Evolutionary conservation across 2,329 filamentous ascomycete genomes (phyloP).

Genomic region (Clarireedia paspali): DNA sequence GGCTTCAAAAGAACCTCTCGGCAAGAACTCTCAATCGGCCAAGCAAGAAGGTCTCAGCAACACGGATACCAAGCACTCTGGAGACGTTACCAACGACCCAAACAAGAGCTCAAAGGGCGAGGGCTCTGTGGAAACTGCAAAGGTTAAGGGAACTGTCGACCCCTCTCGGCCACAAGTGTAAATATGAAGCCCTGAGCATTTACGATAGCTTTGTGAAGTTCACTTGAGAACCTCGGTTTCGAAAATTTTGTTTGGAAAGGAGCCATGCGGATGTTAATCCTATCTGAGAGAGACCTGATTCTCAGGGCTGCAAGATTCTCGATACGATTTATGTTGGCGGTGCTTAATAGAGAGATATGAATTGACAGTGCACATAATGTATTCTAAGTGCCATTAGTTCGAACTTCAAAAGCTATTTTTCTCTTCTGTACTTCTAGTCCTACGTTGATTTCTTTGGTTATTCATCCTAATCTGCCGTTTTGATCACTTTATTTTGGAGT

Average conservation of each 20-base stretch:
- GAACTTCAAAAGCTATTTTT: background rate
- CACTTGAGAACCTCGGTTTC: too few relatives aligned
- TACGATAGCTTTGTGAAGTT: too few relatives aligned
- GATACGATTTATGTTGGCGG: background rate
- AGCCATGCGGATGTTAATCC: conserved; percentile 13
- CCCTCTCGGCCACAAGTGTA: conserved; percentile 24
- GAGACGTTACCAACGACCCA: conserved; percentile 34
- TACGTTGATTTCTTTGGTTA: too few relatives aligned
- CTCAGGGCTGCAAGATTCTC: background rate
- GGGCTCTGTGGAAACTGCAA: conserved; percentile 46
- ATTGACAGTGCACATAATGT: conserved; percentile 15
- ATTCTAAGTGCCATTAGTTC: background rate
- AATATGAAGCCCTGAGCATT: background rate
- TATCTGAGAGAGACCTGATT: conserved; percentile 11
- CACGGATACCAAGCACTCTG: conserved; percentile 42
- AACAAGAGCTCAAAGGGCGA: conserved; percentile 50
- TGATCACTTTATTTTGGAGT: too few relatives aligned
- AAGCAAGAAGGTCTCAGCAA: conserved; percentile 48
- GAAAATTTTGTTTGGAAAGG: background rate
- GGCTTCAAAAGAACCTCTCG: conserved; percentile 25
- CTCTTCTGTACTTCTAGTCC: background rate
- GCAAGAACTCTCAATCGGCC: conserved; percentile 36
- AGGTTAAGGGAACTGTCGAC: conserved; percentile 42
- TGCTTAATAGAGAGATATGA: background rate
- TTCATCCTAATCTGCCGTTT: too few relatives aligned